Evolutionary conservation across 352 stramenopile genomes (phyloP).

Genomic region (Globisporangium canariense): DNA sequence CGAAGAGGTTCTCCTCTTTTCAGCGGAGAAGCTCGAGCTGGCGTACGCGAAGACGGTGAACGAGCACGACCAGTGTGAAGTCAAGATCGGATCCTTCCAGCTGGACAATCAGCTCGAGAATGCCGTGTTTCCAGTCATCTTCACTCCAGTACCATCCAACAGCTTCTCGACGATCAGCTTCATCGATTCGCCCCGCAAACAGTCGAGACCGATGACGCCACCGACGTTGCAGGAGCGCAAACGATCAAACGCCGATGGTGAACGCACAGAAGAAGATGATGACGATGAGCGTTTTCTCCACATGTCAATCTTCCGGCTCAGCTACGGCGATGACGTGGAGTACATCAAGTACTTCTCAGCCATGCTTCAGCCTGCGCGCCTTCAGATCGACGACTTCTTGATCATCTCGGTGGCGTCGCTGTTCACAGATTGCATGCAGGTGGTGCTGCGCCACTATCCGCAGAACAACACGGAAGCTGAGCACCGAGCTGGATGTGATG

Average conservation of each 20-base stretch:
- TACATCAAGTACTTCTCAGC: constrained; percentile 87
- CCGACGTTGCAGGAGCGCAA: constrained; percentile 16
- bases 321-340: constrained; percentile 80
- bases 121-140: constrained; percentile 79
- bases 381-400: constrained; percentile 67
- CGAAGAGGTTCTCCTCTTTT: constrained; percentile 75
- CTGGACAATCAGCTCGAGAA: constrained; percentile 78
- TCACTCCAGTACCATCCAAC: constrained; percentile 64
- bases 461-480: background rate
- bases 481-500: background rate
- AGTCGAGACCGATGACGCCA: constrained; percentile 11
- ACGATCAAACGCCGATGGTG: constrained; percentile 14
- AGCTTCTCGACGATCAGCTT: constrained; percentile 15
- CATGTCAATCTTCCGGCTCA: constrained; percentile 69
- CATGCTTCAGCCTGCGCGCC: constrained; percentile 67
- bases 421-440: constrained; percentile 38
- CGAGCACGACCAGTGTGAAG: constrained; percentile 78
- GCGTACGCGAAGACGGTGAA: constrained; percentile 60
- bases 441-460: constrained; percentile 37
- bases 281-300: constrained; percentile 59
- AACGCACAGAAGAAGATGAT: constrained; percentile 15
- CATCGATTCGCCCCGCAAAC: constrained; percentile 19
- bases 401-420: constrained; percentile 44
- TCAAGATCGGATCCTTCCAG: constrained; percentile 81
- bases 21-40: constrained; percentile 61